phyloP scores from a whole-genome alignment of 2,329 filamentous ascomycete species.

The Paraphoma sp. region DNA sequence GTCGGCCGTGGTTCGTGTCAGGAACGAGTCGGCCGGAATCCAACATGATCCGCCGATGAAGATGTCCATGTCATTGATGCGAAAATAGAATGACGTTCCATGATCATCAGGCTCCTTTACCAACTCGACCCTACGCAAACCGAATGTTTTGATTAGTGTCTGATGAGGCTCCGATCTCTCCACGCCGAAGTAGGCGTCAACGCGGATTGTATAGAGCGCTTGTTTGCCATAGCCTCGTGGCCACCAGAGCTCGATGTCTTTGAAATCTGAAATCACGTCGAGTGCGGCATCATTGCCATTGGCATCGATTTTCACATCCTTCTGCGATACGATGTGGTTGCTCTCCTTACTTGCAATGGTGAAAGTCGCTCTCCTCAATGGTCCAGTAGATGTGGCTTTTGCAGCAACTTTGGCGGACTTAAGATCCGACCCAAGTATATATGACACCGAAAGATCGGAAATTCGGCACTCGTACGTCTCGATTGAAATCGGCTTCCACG shows the following conservation, averaged over 20 bases:
- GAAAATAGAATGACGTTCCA: constrained; percentile 80
- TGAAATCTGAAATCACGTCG: constrained; percentile 47
- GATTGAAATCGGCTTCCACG: constrained; percentile 74
- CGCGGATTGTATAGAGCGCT: constrained; percentile 68
- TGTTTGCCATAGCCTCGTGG: constrained; percentile 78
- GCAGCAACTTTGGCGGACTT: constrained; percentile 3
- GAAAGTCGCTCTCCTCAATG: not conserved
- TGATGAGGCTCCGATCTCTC: not conserved
- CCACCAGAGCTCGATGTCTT: constrained; percentile 74
- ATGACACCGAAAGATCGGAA: constrained; percentile 68
- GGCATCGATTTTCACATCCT: not conserved
- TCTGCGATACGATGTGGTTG: not conserved
- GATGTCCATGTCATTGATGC: constrained; percentile 75
- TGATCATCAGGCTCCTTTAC: constrained; percentile 58
- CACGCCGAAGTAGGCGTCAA: not conserved
- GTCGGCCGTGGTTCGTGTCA: constrained; percentile 70
- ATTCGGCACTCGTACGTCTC: constrained; percentile 73
- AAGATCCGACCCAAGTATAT: constrained; percentile 55
- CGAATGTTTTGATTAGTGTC: constrained; percentile 38
- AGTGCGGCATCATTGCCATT: constrained; percentile 36
- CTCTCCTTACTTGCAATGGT: not conserved
- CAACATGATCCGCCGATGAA: constrained; percentile 86
- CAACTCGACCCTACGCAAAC: constrained; percentile 66
- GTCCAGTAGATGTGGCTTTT: not conserved
- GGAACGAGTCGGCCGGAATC: constrained; percentile 83